These are phyloP conservation scores for Dalbergia cultrata DNA, from an alignment of 306 rosid species.

Conservation along the genomic window DNA sequence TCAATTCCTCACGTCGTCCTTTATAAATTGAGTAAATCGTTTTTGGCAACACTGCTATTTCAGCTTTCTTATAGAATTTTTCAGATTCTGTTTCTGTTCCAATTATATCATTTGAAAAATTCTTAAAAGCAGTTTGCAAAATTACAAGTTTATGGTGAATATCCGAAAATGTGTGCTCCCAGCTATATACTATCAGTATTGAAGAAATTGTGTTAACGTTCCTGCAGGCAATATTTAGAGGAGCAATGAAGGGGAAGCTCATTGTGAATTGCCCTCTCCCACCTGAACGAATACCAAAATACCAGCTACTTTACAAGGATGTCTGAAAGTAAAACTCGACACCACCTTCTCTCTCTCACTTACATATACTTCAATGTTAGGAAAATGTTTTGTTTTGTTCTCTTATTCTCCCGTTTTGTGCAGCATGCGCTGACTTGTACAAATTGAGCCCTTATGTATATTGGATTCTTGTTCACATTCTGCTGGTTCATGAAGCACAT, in stretches of 20 bases:
- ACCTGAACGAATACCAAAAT: constrained; percentile 70
- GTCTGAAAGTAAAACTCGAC: constrained; percentile 48
- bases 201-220: constrained; percentile 33
- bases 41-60: background rate
- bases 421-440: background rate
- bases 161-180: constrained; percentile 13
- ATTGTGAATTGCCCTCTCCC: constrained; percentile 84
- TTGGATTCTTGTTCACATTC: background rate
- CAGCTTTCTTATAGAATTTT: constrained; percentile 1
- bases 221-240: constrained; percentile 80
- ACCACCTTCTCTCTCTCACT: background rate
- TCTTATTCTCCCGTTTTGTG: background rate
- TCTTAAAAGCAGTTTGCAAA: background rate
- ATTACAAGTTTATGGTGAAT: background rate
- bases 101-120: background rate
- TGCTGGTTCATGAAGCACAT: constrained; percentile 10
- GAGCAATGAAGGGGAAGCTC: constrained; percentile 91
- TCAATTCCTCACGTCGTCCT: background rate
- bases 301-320: constrained; percentile 77
- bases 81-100: background rate
- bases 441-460: background rate
- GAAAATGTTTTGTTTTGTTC: background rate
- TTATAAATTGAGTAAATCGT: background rate
- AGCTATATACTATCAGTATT: constrained; percentile 8
- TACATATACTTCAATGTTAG: constrained; percentile 7